A percentile compares a stretch with the other conserved stretches of the same genome.
These are phyloP conservation scores for Nitzschia sp. DNA, from an alignment of 108 stramenopile species.

Conservation along the genomic window DNA sequence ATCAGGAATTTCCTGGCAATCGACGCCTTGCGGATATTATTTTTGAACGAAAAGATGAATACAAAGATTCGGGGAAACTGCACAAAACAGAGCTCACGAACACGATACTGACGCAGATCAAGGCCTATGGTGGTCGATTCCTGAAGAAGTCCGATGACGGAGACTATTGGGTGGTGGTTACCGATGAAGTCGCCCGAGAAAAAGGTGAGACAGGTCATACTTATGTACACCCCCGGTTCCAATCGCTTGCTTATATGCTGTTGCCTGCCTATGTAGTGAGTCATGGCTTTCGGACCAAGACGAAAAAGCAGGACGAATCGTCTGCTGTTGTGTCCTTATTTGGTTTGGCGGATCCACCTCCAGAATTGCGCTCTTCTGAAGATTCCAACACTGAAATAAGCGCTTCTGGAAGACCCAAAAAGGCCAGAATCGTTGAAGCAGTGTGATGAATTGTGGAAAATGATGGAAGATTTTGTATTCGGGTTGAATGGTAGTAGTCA, in stretches of 20 bases:
- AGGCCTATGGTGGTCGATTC: constrained; percentile 11
- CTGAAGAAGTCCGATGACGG: constrained; percentile 10
- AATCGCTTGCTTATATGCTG: not conserved
- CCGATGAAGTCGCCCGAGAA: constrained; percentile 11
- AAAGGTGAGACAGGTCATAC: constrained; percentile 1
- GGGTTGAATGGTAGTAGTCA: too few species aligned
- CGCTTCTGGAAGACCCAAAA: not conserved
- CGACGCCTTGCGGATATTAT: not conserved
- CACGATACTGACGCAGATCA: not conserved
- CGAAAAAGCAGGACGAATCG: constrained; percentile 5
- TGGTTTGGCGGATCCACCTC: not conserved
- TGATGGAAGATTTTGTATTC: too few species aligned
- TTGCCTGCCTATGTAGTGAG: constrained; percentile 1
- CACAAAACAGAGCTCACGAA: constrained; percentile 14
- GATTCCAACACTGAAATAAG: not conserved
- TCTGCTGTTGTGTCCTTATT: not conserved
- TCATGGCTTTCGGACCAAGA: constrained; percentile 12
- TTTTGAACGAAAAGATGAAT: not conserved
- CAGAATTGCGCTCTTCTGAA: not conserved
- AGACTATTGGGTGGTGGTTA: constrained; percentile 4
- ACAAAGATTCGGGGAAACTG: constrained; percentile 3
- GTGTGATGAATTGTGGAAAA: too few species aligned
- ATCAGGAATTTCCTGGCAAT: constrained; percentile 7
- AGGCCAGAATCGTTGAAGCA: not conserved
- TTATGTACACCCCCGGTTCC: not conserved